phyloP scores from a whole-genome alignment of 768 basidiomycete species.

The Suillus subluteus region DNA sequence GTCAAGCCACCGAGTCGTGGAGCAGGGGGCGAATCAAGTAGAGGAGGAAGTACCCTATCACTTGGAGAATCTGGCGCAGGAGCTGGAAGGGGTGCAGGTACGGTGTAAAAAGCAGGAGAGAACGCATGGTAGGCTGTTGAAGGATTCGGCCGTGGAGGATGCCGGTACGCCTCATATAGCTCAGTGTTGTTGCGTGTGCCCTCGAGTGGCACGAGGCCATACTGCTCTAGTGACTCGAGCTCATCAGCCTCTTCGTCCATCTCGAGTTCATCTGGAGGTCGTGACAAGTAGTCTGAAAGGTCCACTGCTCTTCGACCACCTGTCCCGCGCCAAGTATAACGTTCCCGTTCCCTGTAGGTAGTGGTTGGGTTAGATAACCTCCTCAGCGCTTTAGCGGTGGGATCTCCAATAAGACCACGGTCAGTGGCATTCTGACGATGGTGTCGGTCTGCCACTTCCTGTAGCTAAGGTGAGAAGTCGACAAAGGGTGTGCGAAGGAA shows the following conservation, averaged over 20 bases:
- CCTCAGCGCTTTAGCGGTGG: constrained; percentile 65
- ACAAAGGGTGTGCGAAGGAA: not conserved
- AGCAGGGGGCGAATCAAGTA: constrained; percentile 31
- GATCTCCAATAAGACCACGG: constrained; percentile 63
- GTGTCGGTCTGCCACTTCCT: constrained; percentile 82
- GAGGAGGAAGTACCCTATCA: constrained; percentile 33
- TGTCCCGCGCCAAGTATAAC: constrained; percentile 40
- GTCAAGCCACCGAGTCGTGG: constrained; percentile 23
- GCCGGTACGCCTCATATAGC: constrained; percentile 65
- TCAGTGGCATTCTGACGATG: constrained; percentile 56
- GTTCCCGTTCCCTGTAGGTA: constrained; percentile 56
- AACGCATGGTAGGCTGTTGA: constrained; percentile 24
- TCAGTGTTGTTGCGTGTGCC: constrained; percentile 61
- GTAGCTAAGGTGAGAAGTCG: constrained; percentile 12
- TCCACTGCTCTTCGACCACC: constrained; percentile 38
- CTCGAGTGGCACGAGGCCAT: constrained; percentile 42
- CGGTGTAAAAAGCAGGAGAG: constrained; percentile 23
- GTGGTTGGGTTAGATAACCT: constrained; percentile 56
- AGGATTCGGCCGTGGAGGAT: constrained; percentile 35
- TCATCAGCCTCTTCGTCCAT: constrained; percentile 73
- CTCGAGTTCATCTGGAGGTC: constrained; percentile 58
- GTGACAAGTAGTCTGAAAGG: constrained; percentile 54
- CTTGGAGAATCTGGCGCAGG: constrained; percentile 28
- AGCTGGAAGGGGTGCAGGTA: constrained; percentile 31
- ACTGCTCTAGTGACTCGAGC: constrained; percentile 37